These are phyloP conservation scores for Smittium mucronatum DNA, from an alignment of 371 early-diverging fungal genomes.

Conservation along the genomic window DNA sequence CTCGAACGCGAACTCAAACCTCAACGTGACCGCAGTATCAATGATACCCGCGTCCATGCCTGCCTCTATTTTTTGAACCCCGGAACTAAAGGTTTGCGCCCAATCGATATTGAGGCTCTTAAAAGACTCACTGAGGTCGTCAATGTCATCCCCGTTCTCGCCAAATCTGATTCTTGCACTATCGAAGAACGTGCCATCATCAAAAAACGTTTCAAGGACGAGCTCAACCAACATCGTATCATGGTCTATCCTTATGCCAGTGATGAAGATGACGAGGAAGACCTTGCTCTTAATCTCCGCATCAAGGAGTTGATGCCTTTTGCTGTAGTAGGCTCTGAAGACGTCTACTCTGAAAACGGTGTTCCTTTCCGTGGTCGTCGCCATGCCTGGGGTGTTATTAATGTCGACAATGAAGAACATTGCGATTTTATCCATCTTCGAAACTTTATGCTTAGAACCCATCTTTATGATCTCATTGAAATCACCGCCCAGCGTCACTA, in stretches of 20 bases:
- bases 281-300: constrained; percentile 53
- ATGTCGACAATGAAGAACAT: constrained; percentile 80
- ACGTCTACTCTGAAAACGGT: constrained; percentile 68
- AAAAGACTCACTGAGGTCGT: constrained; percentile 81
- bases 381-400: constrained; percentile 94
- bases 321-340: constrained; percentile 76
- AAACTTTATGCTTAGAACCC: constrained; percentile 74
- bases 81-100: constrained; percentile 91
- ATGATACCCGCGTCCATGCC: constrained; percentile 95
- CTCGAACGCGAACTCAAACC: constrained; percentile 78
- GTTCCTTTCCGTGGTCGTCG: constrained; percentile 80
- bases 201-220: constrained; percentile 73
- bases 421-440: constrained; percentile 83
- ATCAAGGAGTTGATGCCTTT: constrained; percentile 72
- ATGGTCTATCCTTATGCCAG: constrained; percentile 72
- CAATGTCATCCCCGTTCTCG: constrained; percentile 91
- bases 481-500: constrained; percentile 76
- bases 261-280: constrained; percentile 69
- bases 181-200: constrained; percentile 58
- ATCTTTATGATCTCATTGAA: constrained; percentile 74
- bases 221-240: constrained; percentile 85
- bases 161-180: constrained; percentile 66
- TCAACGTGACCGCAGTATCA: constrained; percentile 70
- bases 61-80: constrained; percentile 94
- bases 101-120: constrained; percentile 96